Evolutionary conservation across 1,284 basidiomycete species (phyloP).

Genomic region (Ustilago crameri): DNA sequence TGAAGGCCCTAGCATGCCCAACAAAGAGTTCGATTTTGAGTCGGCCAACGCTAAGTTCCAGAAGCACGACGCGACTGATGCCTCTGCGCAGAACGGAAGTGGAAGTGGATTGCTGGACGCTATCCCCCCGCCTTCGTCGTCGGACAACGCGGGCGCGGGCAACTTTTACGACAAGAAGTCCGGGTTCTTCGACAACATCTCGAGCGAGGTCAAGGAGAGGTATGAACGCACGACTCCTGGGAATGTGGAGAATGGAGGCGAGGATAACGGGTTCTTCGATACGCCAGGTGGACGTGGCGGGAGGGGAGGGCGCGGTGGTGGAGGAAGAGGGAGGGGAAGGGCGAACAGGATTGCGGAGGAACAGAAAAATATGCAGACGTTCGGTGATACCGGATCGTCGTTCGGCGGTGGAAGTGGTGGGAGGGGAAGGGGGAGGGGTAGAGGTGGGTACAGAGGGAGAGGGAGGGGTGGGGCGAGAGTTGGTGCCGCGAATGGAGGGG

Average conservation of each 20-base stretch:
- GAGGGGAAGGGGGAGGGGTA: conserved; percentile 12
- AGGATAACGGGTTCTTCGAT: conserved; percentile 24
- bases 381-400: conserved; percentile 57
- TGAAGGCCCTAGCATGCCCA: conserved; percentile 45
- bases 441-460: conserved; percentile 24
- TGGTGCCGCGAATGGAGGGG: conserved; percentile 3
- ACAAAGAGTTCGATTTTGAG: conserved; percentile 65
- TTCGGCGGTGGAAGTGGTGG: conserved; percentile 7
- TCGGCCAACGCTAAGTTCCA: conserved; percentile 64
- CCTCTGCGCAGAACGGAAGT: conserved; percentile 1
- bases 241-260: conserved; percentile 5
- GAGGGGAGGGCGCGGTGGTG: conserved; percentile 33
- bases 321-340: conserved; percentile 46
- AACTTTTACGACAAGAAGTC: conserved; percentile 65
- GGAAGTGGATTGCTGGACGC: conserved; percentile 46
- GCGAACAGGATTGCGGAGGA: conserved; percentile 61
- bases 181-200: conserved; percentile 67
- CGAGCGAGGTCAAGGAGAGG: conserved; percentile 62
- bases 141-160: conserved; percentile 6
- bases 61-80: conserved; percentile 40
- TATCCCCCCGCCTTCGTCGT: conserved; percentile 52
- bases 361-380: conserved; percentile 63
- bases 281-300: conserved; percentile 24
- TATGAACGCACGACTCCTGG: conserved; percentile 37
- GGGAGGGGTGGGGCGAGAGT: conserved; percentile 11